A percentile compares a stretch with the other conserved stretches of the same genome.
Evolutionary conservation across 2,329 filamentous ascomycete genomes (phyloP).

Genomic region (Colletotrichum abscissum): DNA sequence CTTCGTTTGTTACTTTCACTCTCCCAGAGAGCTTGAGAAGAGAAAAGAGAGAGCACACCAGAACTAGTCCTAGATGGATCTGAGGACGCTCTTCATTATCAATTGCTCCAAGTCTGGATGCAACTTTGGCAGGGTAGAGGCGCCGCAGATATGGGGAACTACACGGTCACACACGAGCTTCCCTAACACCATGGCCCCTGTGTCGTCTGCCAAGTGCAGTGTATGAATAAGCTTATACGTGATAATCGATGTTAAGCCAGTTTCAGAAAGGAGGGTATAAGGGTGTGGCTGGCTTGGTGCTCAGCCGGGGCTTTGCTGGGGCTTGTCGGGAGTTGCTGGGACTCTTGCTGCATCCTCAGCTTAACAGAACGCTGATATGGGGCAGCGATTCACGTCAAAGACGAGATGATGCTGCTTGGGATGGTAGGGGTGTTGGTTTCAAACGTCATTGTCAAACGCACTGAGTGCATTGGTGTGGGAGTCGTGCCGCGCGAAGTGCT

Average conservation of each 20-base stretch:
- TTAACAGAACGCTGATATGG: slow-evolving; percentile 28
- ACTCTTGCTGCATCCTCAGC: slow-evolving; percentile 8
- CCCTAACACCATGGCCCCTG: slow-evolving; percentile 27
- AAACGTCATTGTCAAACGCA: slow-evolving; percentile 36
- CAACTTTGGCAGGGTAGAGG: slow-evolving; percentile 23
- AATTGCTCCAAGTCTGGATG: slow-evolving; percentile 25
- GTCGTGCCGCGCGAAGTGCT: slow-evolving; percentile 31
- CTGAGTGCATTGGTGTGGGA: slow-evolving; percentile 34
- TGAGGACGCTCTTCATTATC: slow-evolving; percentile 29
- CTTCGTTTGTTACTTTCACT: slow-evolving; percentile 26
- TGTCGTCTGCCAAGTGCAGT: slow-evolving; percentile 27
- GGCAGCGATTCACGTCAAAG: slow-evolving; percentile 25
- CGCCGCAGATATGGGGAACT: slow-evolving; percentile 23
- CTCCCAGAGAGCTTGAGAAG: slow-evolving; percentile 36
- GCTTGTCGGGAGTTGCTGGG: slow-evolving; percentile 4
- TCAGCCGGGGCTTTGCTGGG: slow-evolving; percentile 13
- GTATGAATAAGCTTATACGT: slow-evolving; percentile 34
- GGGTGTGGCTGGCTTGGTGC: slow-evolving; percentile 14
- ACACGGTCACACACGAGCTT: slow-evolving; percentile 6
- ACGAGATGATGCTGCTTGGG: slow-evolving; percentile 28
- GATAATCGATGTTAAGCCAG: slow-evolving; percentile 30
- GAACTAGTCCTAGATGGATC: neutral
- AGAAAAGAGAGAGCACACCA: slow-evolving; percentile 4
- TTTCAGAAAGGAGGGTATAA: slow-evolving; percentile 33
- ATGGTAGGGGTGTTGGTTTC: slow-evolving; percentile 31